Conservation (phyloP, 106 monocot species). For the Allium sativum region DNA sequence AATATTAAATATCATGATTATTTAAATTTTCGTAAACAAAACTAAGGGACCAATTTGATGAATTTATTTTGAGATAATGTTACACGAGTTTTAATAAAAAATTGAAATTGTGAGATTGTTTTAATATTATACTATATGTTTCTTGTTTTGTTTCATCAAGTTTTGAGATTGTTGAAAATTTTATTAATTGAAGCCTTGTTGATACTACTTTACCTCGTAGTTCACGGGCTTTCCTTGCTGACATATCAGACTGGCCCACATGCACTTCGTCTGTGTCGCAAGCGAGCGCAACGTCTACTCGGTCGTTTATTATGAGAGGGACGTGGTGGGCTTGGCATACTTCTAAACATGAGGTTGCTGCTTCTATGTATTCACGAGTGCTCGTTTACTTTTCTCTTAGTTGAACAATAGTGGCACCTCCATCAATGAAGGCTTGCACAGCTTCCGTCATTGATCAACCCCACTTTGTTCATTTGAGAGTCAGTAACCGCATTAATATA, state of each 20-base stretch:
- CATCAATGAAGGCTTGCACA: conserved; percentile 68
- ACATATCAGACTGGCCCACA: conserved; percentile 91
- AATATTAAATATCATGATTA: too few species aligned
- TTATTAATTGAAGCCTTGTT: too few species aligned
- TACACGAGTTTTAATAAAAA: too few species aligned
- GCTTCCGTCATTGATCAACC: conserved; percentile 71
- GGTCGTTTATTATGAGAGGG: conserved; percentile 77
- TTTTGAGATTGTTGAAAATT: too few species aligned
- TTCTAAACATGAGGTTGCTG: conserved; percentile 53
- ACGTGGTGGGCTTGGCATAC: conserved; percentile 57
- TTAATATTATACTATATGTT: too few species aligned
- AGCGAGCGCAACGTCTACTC: conserved; percentile 86
- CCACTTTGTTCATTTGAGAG: conserved; percentile 91
- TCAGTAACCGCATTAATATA: conserved; percentile 99
- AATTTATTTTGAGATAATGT: too few species aligned
- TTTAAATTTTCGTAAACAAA: too few species aligned
- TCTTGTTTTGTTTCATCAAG: too few species aligned
- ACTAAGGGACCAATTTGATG: too few species aligned
- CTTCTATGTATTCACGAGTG: conserved; percentile 59
- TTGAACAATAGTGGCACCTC: conserved; percentile 93
- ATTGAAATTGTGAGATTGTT: too few species aligned
- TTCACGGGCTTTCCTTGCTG: conserved; percentile 28
- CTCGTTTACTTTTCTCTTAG: conserved; percentile 88
- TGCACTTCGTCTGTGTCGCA: conserved; percentile 91
- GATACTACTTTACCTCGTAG: too few species aligned